Conservation (phyloP, 306 rosid genomes). For the Quercus dentata region DNA sequence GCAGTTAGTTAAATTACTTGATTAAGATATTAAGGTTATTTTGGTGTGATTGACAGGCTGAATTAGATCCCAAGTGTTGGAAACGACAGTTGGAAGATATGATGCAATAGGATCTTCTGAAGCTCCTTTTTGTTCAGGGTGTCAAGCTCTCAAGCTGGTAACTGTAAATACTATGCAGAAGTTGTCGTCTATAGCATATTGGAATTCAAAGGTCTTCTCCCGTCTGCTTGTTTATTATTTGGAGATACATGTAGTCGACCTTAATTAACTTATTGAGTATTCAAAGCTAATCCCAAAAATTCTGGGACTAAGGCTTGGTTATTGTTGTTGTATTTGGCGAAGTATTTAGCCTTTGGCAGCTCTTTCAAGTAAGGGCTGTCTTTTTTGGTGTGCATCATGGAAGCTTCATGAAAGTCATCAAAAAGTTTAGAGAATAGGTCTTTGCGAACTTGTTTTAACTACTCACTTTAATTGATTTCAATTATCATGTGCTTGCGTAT, state of each 20-base stretch:
- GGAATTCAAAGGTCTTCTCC: not conserved
- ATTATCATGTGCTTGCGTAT: not conserved
- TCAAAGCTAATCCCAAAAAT: too few species aligned
- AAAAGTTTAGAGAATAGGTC: not conserved
- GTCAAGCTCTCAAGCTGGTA: too few species aligned
- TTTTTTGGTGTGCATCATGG: not conserved
- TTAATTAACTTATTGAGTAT: too few species aligned
- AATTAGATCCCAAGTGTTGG: slow-evolving; percentile 91
- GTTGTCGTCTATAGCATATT: not conserved
- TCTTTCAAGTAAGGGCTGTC: not conserved
- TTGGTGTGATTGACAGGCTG: slow-evolving; percentile 61
- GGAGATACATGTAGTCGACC: not conserved
- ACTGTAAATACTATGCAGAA: not conserved
- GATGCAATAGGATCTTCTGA: slow-evolving; percentile 29
- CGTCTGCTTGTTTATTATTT: not conserved
- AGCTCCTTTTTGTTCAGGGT: not conserved
- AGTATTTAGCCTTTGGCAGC: not conserved
- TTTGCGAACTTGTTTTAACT: not conserved
- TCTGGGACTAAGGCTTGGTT: too few species aligned
- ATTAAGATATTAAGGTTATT: slow-evolving; percentile 8
- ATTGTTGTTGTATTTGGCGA: not conserved
- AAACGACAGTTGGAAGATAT: slow-evolving; percentile 70
- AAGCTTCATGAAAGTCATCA: not conserved
- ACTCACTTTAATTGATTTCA: not conserved
- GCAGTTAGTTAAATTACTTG: not conserved